Conservation (phyloP, 805 yeast genomes). For the Ogataea neopini region DNA sequence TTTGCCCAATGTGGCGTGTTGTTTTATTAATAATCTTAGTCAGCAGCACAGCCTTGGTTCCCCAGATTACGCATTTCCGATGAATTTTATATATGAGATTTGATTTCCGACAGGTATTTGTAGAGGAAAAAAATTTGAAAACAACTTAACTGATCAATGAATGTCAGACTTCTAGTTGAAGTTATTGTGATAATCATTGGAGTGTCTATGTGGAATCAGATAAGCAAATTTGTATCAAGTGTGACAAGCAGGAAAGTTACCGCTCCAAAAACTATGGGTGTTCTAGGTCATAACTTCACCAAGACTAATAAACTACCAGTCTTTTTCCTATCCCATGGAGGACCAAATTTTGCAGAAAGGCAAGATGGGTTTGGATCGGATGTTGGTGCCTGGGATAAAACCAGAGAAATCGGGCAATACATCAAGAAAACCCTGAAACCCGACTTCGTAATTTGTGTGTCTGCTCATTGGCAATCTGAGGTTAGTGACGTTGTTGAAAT, state of each 20-base stretch:
- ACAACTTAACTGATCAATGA: slow-evolving; percentile 1
- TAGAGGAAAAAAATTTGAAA: too few relatives aligned
- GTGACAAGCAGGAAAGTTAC: neutral
- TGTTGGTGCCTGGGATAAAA: slow-evolving; percentile 57
- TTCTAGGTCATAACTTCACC: slow-evolving; percentile 10
- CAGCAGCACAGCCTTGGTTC: slow-evolving; percentile 4
- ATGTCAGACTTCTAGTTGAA: neutral
- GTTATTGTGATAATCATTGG: neutral
- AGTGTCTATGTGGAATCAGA: slow-evolving; percentile 5
- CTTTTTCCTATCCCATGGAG: slow-evolving; percentile 79
- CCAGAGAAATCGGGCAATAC: slow-evolving; percentile 50
- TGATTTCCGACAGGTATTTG: neutral
- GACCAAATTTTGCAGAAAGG: slow-evolving; percentile 72
- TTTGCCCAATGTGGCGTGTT: neutral
- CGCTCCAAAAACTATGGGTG: slow-evolving; percentile 7
- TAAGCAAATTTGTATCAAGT: neutral
- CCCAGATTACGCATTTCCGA: slow-evolving; percentile 1
- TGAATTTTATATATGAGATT: neutral
- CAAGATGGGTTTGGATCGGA: slow-evolving; percentile 51
- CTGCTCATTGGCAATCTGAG: slow-evolving; percentile 77
- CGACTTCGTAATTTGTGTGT: slow-evolving; percentile 61
- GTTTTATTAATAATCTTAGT: slow-evolving; percentile 2
- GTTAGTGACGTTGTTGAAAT: slow-evolving; percentile 47
- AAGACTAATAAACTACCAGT: slow-evolving; percentile 45
- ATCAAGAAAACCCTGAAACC: slow-evolving; percentile 57